A percentile compares a stretch with the other conserved stretches of the same genome.
Evolutionary conservation across 2,329 filamentous ascomycete genomes (phyloP).

Genomic region (Simplicillium sp.): DNA sequence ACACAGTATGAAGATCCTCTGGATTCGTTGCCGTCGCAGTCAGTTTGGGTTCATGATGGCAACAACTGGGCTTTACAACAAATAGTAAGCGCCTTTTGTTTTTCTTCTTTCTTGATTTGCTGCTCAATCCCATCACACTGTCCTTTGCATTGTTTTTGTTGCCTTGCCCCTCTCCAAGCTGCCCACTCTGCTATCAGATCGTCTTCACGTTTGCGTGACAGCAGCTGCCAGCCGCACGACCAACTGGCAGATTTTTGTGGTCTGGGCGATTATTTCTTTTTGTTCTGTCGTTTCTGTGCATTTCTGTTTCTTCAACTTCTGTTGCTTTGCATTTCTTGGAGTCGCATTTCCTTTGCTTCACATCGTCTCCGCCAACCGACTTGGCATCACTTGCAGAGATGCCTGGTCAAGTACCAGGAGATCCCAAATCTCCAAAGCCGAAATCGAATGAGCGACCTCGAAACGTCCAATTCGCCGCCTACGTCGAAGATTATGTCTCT

Average conservation of each 20-base stretch:
- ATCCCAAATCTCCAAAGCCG: neutral
- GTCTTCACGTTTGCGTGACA: neutral
- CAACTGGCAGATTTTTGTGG: too few species aligned
- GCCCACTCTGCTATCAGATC: neutral
- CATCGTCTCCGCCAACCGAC: neutral
- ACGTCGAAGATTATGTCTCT: too few species aligned
- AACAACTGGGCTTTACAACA: conserved; percentile 25
- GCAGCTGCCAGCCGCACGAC: neutral
- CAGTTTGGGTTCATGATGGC: conserved; percentile 29
- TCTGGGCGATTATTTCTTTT: conserved; percentile 1
- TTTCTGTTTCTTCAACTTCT: neutral
- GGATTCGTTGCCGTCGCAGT: conserved; percentile 27
- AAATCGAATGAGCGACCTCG: too few species aligned
- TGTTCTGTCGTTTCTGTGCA: neutral
- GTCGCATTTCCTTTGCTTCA: neutral
- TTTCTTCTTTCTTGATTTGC: conserved; percentile 2
- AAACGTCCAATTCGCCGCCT: too few species aligned
- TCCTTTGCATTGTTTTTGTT: conserved; percentile 3
- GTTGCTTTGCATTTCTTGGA: neutral
- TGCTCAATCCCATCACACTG: too few species aligned
- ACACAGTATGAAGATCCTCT: conserved; percentile 34
- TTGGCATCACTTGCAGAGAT: neutral
- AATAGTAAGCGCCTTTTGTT: conserved; percentile 22
- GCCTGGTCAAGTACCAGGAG: conserved; percentile 1
- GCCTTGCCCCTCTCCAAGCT: neutral